A percentile compares a stretch with the other conserved stretches of the same genome.
These are phyloP conservation scores for Fistulifera solaris DNA, from an alignment of 108 stramenopile species.

Conservation along the genomic window DNA sequence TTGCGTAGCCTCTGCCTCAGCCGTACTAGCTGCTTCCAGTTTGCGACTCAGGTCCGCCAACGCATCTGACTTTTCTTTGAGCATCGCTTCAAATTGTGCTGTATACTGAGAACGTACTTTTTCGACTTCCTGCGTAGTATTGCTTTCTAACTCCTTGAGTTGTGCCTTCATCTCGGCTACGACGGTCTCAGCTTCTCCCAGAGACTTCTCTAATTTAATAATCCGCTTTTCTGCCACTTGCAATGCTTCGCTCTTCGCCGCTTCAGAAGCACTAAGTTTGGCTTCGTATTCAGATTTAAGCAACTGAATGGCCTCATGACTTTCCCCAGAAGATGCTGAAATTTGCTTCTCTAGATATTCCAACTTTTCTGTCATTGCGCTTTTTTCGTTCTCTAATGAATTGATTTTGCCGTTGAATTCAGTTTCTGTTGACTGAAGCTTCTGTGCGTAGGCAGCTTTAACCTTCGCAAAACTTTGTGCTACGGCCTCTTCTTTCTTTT, in stretches of 20 bases:
- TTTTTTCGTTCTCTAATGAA: slow-evolving; percentile 13
- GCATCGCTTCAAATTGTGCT: not conserved
- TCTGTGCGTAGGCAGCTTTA: slow-evolving; percentile 6
- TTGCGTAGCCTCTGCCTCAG: not conserved
- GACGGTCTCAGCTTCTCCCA: not conserved
- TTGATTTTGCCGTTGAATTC: slow-evolving; percentile 11
- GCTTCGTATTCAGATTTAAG: not conserved
- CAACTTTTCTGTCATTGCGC: not conserved
- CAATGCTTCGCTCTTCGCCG: not conserved
- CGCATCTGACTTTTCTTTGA: not conserved
- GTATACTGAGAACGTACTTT: not conserved
- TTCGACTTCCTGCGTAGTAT: not conserved
- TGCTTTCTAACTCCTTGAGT: not conserved
- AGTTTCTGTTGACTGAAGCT: not conserved
- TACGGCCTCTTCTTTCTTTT: not conserved
- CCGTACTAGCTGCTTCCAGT: not conserved
- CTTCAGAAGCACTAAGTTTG: not conserved
- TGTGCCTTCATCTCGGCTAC: not conserved
- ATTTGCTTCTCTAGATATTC: slow-evolving; percentile 4
- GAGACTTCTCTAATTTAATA: slow-evolving; percentile 2
- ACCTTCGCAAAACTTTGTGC: not conserved
- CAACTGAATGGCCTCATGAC: not conserved
- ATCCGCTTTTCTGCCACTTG: slow-evolving; percentile 5
- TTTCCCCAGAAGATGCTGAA: not conserved
- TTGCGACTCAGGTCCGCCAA: no score